Evolutionary conservation across 768 basidiomycete genomes (phyloP).

Genomic region (Collybiopsis luxurians): DNA sequence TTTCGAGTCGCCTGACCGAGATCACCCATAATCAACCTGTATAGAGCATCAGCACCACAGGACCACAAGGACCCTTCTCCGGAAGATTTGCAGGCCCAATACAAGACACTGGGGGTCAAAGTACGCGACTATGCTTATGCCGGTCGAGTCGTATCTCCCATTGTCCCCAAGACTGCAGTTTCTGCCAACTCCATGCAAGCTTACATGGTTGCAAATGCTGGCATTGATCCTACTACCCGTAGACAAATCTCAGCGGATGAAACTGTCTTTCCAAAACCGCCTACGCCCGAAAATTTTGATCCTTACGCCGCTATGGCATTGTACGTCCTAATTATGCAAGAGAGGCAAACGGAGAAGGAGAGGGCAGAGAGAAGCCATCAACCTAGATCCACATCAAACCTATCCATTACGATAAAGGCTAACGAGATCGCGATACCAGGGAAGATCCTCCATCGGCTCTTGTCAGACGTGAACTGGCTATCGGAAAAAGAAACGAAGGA

Average conservation of each 20-base stretch:
- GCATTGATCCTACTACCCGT: not conserved
- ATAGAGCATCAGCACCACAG: not conserved
- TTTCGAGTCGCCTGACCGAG: not conserved
- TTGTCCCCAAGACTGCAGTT: not conserved
- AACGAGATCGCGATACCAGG: not conserved
- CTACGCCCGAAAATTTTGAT: not conserved
- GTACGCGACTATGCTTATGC: not conserved
- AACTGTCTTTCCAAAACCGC: not conserved
- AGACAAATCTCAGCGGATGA: not conserved
- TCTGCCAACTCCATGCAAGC: not conserved
- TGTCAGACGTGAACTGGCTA: not conserved
- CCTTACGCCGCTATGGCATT: not conserved
- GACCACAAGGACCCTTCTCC: not conserved
- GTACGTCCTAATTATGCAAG: not conserved
- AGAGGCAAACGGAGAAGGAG: not conserved
- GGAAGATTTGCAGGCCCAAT: not conserved
- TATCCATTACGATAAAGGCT: not conserved
- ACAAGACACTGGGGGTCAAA: not conserved
- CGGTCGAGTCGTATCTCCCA: not conserved
- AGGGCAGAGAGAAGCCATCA: not conserved
- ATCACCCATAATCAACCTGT: not conserved
- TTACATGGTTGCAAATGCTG: not conserved
- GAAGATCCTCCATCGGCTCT: not conserved
- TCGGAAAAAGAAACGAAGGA: not conserved
- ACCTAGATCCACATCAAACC: not conserved